Percentiles rank a stretch among this genome's conserved stretches.
Evolutionary conservation across 352 stramenopile genomes (phyloP).

Genomic region (Elongisporangium prolatum): DNA sequence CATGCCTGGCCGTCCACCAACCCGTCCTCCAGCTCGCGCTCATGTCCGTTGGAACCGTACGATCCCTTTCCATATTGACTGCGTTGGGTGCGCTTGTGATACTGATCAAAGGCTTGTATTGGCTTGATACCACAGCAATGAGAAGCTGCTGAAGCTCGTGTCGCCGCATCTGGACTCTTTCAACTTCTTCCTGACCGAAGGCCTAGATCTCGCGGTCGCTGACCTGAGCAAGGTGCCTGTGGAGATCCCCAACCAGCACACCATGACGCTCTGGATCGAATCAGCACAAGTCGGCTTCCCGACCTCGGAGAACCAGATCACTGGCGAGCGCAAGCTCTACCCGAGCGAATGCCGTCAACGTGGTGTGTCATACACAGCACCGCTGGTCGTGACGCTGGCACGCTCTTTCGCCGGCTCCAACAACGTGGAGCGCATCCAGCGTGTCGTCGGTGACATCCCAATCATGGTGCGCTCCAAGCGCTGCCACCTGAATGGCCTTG

Average conservation of each 20-base stretch:
- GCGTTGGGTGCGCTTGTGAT: background rate
- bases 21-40: constrained; percentile 71
- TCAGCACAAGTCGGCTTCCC: constrained; percentile 92
- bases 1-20: constrained; percentile 80
- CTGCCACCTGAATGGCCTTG: constrained; percentile 92
- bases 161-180: constrained; percentile 98
- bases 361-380: constrained; percentile 94
- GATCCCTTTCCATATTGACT: constrained; percentile 4
- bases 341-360: constrained; percentile 96
- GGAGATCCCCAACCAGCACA: constrained; percentile 83
- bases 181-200: constrained; percentile 96
- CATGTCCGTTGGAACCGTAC: constrained; percentile 63
- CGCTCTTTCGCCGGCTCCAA: constrained; percentile 73
- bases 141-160: constrained; percentile 88
- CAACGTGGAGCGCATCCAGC: constrained; percentile 81
- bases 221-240: constrained; percentile 91
- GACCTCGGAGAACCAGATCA: constrained; percentile 79
- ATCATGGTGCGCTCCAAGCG: constrained; percentile 97
- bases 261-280: constrained; percentile 89
- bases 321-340: constrained; percentile 77
- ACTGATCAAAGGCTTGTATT: constrained; percentile 12
- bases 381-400: constrained; percentile 92
- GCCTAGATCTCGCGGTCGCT: constrained; percentile 90
- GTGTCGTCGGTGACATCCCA: constrained; percentile 92
- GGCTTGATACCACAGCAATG: constrained; percentile 43